These are phyloP conservation scores for Hygrophorus pudorinus DNA, from an alignment of 768 basidiomycete species.

Conservation along the genomic window DNA sequence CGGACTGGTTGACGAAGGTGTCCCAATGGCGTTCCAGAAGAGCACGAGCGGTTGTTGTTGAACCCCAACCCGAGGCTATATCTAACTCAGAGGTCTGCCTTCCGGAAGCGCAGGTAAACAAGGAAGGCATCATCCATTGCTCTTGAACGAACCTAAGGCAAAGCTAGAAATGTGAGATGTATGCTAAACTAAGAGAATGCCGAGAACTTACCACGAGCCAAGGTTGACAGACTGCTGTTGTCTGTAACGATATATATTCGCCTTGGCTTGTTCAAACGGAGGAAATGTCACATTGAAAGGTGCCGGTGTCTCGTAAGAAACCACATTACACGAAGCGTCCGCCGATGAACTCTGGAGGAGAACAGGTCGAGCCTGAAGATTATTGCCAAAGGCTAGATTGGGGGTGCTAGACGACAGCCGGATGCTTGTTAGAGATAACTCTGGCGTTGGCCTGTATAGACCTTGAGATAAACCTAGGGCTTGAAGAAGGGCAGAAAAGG, in stretches of 20 bases:
- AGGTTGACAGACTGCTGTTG: constrained; percentile 58
- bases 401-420: constrained; percentile 1
- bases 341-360: not conserved
- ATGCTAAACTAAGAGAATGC: not conserved
- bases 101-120: constrained; percentile 50
- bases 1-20: constrained; percentile 52
- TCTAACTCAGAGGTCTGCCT: constrained; percentile 48
- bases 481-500: constrained; percentile 21
- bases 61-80: constrained; percentile 55
- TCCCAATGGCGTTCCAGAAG: constrained; percentile 71
- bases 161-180: not conserved
- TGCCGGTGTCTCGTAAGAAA: constrained; percentile 21
- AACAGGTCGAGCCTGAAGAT: not conserved
- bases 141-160: constrained; percentile 65
- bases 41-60: constrained; percentile 29
- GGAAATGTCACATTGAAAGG: constrained; percentile 28
- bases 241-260: constrained; percentile 48
- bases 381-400: not conserved
- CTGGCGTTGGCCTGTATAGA: constrained; percentile 18
- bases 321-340: constrained; percentile 16
- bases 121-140: constrained; percentile 63
- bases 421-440: constrained; percentile 4
- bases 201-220: constrained; percentile 41
- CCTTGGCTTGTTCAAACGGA: constrained; percentile 38
- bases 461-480: constrained; percentile 22